phyloP scores from a whole-genome alignment of 2,329 filamentous ascomycete species.

The Cladosporium phlei region DNA sequence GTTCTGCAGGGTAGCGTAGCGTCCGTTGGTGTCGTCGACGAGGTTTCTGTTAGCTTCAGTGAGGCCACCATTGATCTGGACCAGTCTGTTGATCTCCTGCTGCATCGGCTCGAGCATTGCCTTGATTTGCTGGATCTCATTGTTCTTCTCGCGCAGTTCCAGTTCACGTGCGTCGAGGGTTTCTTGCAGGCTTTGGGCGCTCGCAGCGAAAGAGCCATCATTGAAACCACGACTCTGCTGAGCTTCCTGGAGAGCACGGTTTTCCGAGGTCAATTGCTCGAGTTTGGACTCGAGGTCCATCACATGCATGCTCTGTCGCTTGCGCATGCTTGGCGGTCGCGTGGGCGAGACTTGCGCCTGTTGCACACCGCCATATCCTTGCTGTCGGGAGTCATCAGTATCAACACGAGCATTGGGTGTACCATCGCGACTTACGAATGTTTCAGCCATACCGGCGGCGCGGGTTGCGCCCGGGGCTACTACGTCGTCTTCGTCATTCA shows the following conservation, averaged over 20 bases:
- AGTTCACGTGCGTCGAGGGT: conserved; percentile 61
- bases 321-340: conserved; percentile 90
- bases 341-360: conserved; percentile 80
- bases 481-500: conserved; percentile 62
- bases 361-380: conserved; percentile 88
- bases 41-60: conserved; percentile 72
- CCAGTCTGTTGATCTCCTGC: conserved; percentile 73
- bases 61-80: conserved; percentile 76
- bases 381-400: conserved; percentile 51
- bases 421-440: conserved; percentile 68
- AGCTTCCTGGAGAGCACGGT: conserved; percentile 70
- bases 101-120: conserved; percentile 74
- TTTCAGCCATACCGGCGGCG: conserved; percentile 81
- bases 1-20: conserved; percentile 62
- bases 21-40: conserved; percentile 67
- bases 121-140: conserved; percentile 71
- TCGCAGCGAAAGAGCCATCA: conserved; percentile 37
- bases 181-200: conserved; percentile 45
- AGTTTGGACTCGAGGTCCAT: conserved; percentile 79
- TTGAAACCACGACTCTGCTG: conserved; percentile 36
- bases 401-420: neutral
- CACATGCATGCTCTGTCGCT: conserved; percentile 95
- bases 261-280: conserved; percentile 80
- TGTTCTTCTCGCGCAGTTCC: conserved; percentile 74
- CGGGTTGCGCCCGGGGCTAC: conserved; percentile 84